A percentile compares a stretch with the other conserved stretches of the same genome.
phyloP scores from a whole-genome alignment of 2,329 filamentous ascomycete genomes.

The Plenodomus tracheiphilus region DNA sequence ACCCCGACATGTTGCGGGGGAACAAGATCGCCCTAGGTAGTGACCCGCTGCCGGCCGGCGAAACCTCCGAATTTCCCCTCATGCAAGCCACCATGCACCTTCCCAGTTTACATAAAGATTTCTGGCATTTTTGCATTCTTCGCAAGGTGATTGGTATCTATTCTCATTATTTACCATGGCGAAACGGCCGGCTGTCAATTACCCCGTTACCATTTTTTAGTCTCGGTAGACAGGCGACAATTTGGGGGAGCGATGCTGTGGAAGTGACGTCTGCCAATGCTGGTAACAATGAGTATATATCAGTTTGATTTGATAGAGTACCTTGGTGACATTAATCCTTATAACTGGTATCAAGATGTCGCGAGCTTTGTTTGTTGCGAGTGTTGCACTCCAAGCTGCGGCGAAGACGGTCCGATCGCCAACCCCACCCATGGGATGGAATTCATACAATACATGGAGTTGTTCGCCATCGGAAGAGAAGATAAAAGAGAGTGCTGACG shows the following conservation, averaged over 20 bases:
- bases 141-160: not conserved
- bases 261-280: not conserved
- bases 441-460: slow-evolving; percentile 61
- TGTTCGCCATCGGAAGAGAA: slow-evolving; percentile 55
- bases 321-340: not conserved
- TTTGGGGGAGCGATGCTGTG: not conserved
- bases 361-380: slow-evolving; percentile 3
- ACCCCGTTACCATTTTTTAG: slow-evolving; percentile 7
- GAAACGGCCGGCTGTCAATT: slow-evolving; percentile 2
- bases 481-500: slow-evolving; percentile 57
- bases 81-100: not conserved
- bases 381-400: slow-evolving; percentile 8
- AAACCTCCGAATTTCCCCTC: slow-evolving; percentile 7
- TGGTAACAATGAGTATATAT: not conserved
- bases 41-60: not conserved
- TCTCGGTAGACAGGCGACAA: no score
- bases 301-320: not conserved
- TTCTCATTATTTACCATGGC: not conserved
- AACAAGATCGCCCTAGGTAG: not conserved
- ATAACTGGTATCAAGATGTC: not conserved
- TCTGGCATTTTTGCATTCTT: not conserved
- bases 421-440: slow-evolving; percentile 54
- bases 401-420: slow-evolving; percentile 26
- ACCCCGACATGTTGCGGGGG: not conserved
- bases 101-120: not conserved